These are phyloP conservation scores for Cenchrus americanus DNA, from an alignment of 176 grass and related monocot genomes.

Conservation along the genomic window DNA sequence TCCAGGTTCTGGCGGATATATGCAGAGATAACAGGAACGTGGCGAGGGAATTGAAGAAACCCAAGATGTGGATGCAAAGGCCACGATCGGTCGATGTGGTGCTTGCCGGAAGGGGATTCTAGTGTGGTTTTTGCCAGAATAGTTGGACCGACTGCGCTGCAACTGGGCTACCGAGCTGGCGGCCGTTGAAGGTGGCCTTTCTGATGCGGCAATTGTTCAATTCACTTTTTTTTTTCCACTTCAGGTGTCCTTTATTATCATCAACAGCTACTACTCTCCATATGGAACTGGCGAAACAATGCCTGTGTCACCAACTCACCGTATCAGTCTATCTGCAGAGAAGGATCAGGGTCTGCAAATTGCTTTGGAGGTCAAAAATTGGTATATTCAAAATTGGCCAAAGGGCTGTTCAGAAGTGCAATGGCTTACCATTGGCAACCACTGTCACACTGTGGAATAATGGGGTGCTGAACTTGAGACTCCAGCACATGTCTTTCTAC, in stretches of 20 bases:
- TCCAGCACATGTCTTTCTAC: background rate
- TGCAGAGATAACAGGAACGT: background rate
- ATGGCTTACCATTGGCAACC: background rate
- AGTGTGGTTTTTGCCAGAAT: too few species aligned
- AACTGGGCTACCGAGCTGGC: background rate
- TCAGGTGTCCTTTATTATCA: background rate
- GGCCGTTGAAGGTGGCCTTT: too few species aligned
- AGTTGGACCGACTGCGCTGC: too few species aligned
- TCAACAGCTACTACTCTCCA: too few species aligned
- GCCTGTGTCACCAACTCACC: background rate
- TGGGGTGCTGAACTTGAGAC: background rate
- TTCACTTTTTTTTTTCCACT: background rate
- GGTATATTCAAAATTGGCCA: background rate
- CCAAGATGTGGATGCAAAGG: too few species aligned
- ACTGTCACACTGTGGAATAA: background rate
- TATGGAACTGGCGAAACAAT: background rate
- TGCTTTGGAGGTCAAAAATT: background rate
- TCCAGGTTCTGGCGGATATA: background rate
- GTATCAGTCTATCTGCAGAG: background rate
- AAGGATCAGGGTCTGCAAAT: background rate
- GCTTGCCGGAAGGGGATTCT: too few species aligned
- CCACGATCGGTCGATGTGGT: too few species aligned
- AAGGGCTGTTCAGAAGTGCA: background rate
- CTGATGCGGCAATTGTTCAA: background rate
- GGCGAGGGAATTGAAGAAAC: too few species aligned